Conservation (phyloP, 768 basidiomycete genomes). For the Trametes villosa region DNA sequence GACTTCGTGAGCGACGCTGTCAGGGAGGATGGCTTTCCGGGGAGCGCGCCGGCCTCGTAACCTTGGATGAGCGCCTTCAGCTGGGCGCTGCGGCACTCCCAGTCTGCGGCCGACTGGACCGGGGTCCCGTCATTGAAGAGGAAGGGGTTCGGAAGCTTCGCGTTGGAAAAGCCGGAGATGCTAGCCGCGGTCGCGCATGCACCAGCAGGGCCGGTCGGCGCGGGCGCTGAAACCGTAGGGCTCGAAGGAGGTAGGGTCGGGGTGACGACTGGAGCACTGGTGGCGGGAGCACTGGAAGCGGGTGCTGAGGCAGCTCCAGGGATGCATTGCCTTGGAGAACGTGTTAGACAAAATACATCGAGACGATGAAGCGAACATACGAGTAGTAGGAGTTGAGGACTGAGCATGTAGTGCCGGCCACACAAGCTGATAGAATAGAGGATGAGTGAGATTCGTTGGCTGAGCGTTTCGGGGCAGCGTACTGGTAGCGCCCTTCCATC, state of each 20-base stretch:
- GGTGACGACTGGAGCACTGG: background rate
- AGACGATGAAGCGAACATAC: constrained; percentile 1
- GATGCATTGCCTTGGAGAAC: constrained; percentile 19
- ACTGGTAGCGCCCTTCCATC: constrained; percentile 29
- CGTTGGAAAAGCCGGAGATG: constrained; percentile 39
- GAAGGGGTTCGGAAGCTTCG: constrained; percentile 59
- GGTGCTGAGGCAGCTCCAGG: constrained; percentile 14
- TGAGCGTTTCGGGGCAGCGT: background rate
- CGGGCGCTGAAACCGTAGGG: background rate
- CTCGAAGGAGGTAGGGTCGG: background rate
- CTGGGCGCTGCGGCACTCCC: constrained; percentile 55
- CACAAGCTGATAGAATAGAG: constrained; percentile 12
- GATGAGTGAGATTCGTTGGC: background rate
- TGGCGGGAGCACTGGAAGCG: background rate
- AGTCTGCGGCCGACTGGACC: constrained; percentile 50
- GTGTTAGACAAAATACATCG: background rate
- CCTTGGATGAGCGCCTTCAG: constrained; percentile 53
- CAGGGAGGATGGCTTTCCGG: constrained; percentile 50
- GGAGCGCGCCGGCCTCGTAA: constrained; percentile 57
- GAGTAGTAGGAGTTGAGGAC: constrained; percentile 27
- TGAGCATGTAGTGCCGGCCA: constrained; percentile 22
- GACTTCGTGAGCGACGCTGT: constrained; percentile 47
- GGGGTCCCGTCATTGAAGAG: constrained; percentile 49
- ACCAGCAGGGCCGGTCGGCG: constrained; percentile 12
- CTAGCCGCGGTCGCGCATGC: constrained; percentile 28